Evolutionary conservation across 2,329 filamentous ascomycete species (phyloP).

Genomic region (Phialophora tarda): DNA sequence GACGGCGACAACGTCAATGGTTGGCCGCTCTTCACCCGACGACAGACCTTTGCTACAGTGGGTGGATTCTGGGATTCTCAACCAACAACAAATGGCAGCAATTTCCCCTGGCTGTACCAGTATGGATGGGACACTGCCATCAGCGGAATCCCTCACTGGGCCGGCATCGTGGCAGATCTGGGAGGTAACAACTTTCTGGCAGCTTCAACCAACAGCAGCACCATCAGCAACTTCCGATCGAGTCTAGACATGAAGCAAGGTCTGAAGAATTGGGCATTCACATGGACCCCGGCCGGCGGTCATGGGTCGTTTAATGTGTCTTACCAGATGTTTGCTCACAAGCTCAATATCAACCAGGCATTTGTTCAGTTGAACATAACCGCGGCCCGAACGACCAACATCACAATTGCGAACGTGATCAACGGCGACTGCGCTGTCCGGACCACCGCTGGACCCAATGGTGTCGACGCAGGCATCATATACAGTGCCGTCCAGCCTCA

Average conservation of each 20-base stretch:
- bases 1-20: conserved; percentile 64
- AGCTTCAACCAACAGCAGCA: conserved; percentile 63
- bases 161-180: conserved; percentile 63
- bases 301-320: conserved; percentile 61
- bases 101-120: conserved; percentile 71
- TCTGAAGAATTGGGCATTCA: conserved; percentile 67
- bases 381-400: conserved; percentile 58
- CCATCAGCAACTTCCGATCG: conserved; percentile 66
- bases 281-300: conserved; percentile 63
- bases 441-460: conserved; percentile 64
- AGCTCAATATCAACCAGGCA: conserved; percentile 66
- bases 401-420: conserved; percentile 68
- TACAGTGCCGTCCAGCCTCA: conserved; percentile 69
- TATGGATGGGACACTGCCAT: conserved; percentile 74
- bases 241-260: conserved; percentile 68
- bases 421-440: conserved; percentile 72
- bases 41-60: conserved; percentile 71
- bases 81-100: conserved; percentile 63
- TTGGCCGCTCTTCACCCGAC: conserved; percentile 69
- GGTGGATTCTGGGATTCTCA: conserved; percentile 70
- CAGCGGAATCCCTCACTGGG: conserved; percentile 72
- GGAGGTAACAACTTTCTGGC: conserved; percentile 62
- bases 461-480: conserved; percentile 62
- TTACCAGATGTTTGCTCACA: conserved; percentile 71
- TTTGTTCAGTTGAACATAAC: conserved; percentile 66